Evolutionary conservation across 2,329 filamentous ascomycete genomes (phyloP).

Genomic region (Pseudogymnoascus sp.): DNA sequence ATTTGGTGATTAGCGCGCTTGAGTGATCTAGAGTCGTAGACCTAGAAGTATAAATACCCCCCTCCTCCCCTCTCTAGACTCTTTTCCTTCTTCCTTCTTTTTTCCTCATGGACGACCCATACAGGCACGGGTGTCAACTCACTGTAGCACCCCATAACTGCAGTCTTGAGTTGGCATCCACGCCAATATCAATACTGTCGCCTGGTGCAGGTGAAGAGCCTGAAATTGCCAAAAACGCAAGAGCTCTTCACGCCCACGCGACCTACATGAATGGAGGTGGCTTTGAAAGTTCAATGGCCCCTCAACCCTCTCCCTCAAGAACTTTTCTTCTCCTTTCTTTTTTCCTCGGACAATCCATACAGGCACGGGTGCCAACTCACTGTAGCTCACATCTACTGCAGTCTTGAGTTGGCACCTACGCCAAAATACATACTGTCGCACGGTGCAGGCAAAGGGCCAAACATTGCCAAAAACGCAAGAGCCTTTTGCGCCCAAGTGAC

Average conservation of each 20-base stretch:
- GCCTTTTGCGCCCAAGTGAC: neutral
- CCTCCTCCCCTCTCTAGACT: neutral
- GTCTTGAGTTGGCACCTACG: neutral
- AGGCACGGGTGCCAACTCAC: neutral
- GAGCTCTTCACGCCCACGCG: neutral
- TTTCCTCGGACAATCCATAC: neutral
- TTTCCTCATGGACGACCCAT: neutral
- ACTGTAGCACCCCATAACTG: neutral
- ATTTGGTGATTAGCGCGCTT: slow-evolving; percentile 5
- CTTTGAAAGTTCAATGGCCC: neutral
- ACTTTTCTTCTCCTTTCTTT: neutral
- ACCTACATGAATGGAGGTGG: neutral
- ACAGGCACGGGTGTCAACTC: neutral
- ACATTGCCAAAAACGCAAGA: neutral
- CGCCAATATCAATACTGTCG: neutral
- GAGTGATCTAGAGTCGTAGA: neutral
- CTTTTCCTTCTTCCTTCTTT: neutral
- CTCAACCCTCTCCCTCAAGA: neutral
- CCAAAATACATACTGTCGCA: neutral
- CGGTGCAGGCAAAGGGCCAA: neutral
- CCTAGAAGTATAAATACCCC: neutral
- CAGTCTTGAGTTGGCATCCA: neutral
- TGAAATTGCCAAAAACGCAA: neutral
- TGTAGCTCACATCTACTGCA: too few relatives aligned
- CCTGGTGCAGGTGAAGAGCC: neutral